Evolutionary conservation across 2,329 filamentous ascomycete species (phyloP), one percentile per base, ranked within the genome.

Genomic region (Monilinia aucupariae): DNA sequence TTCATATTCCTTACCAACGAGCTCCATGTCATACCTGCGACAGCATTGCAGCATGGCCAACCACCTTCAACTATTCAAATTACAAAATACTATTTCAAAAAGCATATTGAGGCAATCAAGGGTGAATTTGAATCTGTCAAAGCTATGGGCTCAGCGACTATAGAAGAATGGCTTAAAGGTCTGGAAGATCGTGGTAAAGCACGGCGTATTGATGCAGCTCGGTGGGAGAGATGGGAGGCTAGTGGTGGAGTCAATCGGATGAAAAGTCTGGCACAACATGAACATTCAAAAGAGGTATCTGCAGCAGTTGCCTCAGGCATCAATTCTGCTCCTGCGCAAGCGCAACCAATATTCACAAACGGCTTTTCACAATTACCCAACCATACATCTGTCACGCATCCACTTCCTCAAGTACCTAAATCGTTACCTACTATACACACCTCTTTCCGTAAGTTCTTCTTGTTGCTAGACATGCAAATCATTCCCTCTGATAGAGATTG

Each of bases 141-240:
- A 68, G 75, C 78, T n/a, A 80, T 90, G 68, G 88, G 90, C n/a
- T 70, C 80, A 51, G 86, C 86, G 49, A 83, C 87, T 13, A 81
- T 83, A 4, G 87, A 91, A 68, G 90, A 92, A 74, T 94, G 90
- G 90, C 79, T 86, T 37, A 92, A 92, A 75, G 90, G 90, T 12
- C 80, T 94, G 4, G 82, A 85, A 50, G 78, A 77, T 34, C 81
- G 84, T 64, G 88, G 89, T 12, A 83, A 83, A 68, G 79, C 84
- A 64, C 76, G 80, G 55, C 81, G 85, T 68, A 80, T 78, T 13
- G 85, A 89, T 71, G 81, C 84, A 37, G 80, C 83, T 34, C 83
- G 88, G 56, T 93, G 89, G 87, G 90, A 92, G 72, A 87, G 85
- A 70, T 93, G 88, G 85, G 85, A 54, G 77, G 77, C 41, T 61